Base-by-base conservation (phyloP, 495 filamentous ascomycete genomes). In the Filosporella fistucella region DNA sequence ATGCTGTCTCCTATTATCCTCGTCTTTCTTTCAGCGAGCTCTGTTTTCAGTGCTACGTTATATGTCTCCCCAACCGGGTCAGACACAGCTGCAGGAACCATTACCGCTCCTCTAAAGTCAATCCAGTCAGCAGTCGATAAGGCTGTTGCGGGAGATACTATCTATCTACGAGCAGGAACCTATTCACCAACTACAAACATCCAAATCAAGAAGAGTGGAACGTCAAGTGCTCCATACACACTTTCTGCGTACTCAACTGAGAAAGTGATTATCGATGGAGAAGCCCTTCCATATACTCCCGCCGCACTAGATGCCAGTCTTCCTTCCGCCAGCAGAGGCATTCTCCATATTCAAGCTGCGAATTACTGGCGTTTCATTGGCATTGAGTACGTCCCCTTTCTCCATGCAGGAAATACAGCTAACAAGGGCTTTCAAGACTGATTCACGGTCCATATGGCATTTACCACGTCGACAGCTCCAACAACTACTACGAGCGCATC, bases 381-480 rank as follows among this genome's bases (percentile, higher is more conserved):
- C 18, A 36, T 63, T 4, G 59, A 58, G 50, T 50, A 21, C 5
- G n/a, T 38, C 5, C 18, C n/a, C n/a, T n/a, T n/a, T 21, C n/a
- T 38, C 13, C 6, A 35, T n/a, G n/a, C n/a, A n/a, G n/a, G n/a
- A 35, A 7, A 38, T 38, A 38, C 4, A 38, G n/a, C 35, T 38
- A 21, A 38, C 13, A 7, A 20, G 16, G 35, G n/a, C n/a, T n/a
- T n/a, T n/a, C 10, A 4, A 38, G 35, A 13, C 23, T 57, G n/a
- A 57, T 55, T 34, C 43, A 63, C 22, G 60, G 60, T 13, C 59
- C 60, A 8, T 63, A 63, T 30, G 60, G 60, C 9, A 32, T 63
- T 20, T 61, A 63, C 29, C 34, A 38, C 23, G 39, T 42, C 1
- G 55, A 55, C 29, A 35, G 36, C 16, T 55, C 51, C 17, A 51